phyloP scores from a whole-genome alignment of 2,329 filamentous ascomycete genomes.

The Fusarium sp. region DNA sequence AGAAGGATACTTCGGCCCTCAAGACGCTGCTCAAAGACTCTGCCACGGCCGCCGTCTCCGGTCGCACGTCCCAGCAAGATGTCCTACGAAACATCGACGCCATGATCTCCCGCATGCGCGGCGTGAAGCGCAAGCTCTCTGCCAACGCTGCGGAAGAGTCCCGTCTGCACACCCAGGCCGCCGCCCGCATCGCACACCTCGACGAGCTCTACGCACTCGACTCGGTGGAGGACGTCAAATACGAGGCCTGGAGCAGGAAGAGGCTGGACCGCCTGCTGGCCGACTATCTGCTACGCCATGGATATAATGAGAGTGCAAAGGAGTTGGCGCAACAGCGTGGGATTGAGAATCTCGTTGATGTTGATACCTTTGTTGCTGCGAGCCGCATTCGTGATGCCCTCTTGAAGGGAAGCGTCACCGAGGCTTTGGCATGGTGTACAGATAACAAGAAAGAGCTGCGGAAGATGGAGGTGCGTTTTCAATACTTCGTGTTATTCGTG shows the following conservation, averaged over 20 bases:
- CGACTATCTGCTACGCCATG: constrained; percentile 90
- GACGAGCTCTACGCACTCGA: constrained; percentile 83
- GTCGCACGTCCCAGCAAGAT: constrained; percentile 72
- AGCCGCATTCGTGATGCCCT: constrained; percentile 82
- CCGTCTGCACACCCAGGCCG: constrained; percentile 78
- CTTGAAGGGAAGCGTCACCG: constrained; percentile 75
- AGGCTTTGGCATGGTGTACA: constrained; percentile 89
- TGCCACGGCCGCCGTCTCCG: constrained; percentile 75
- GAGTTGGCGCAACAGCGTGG: constrained; percentile 79
- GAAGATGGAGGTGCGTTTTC: constrained; percentile 77
- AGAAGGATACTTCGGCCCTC: constrained; percentile 75
- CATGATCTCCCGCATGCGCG: constrained; percentile 87
- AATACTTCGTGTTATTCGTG: background rate
- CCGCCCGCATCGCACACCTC: constrained; percentile 83
- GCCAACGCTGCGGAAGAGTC: constrained; percentile 83
- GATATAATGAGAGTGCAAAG: constrained; percentile 82
- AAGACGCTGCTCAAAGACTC: constrained; percentile 72
- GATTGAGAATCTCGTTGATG: constrained; percentile 86
- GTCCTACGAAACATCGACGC: constrained; percentile 84
- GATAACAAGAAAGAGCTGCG: constrained; percentile 94
- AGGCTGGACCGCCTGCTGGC: constrained; percentile 87
- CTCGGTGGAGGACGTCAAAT: constrained; percentile 89
- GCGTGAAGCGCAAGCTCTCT: constrained; percentile 88
- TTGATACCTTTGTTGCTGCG: constrained; percentile 88
- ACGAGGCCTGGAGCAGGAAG: constrained; percentile 88